Evolutionary conservation across 371 early-diverging fungal genomes (phyloP).

Genomic region (Rhizopus arrhizus): DNA sequence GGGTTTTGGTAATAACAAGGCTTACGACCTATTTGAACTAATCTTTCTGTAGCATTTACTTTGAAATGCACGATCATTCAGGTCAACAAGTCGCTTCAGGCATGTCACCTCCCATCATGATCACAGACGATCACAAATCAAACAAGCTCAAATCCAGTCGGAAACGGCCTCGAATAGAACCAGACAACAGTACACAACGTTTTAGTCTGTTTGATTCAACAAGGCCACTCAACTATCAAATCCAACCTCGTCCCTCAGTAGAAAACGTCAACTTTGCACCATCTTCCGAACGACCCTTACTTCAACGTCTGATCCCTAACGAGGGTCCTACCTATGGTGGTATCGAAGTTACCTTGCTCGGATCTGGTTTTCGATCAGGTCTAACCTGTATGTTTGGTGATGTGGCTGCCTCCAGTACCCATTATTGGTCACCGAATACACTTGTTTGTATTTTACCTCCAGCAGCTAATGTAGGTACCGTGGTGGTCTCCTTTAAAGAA

Average conservation of each 20-base stretch:
- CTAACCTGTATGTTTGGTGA: constrained; percentile 79
- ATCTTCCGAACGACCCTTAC: constrained; percentile 19
- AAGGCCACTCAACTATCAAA: constrained; percentile 13
- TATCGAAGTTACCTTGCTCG: constrained; percentile 73
- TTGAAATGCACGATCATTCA: constrained; percentile 73
- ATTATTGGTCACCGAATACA: constrained; percentile 71
- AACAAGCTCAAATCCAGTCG: constrained; percentile 65
- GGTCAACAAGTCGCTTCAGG: constrained; percentile 77
- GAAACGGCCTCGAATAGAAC: constrained; percentile 48
- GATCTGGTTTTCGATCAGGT: constrained; percentile 71
- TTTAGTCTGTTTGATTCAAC: constrained; percentile 4
- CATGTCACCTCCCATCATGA: constrained; percentile 91
- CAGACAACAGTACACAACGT: neutral
- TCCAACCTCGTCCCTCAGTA: constrained; percentile 24
- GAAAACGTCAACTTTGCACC: neutral
- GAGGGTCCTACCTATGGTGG: constrained; percentile 85
- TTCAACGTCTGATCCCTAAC: constrained; percentile 68
- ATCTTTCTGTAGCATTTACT: constrained; percentile 57
- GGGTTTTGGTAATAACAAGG: constrained; percentile 68
- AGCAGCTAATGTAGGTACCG: constrained; percentile 69
- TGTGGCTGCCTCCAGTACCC: constrained; percentile 63
- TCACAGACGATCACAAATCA: constrained; percentile 96
- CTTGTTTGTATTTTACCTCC: constrained; percentile 83
- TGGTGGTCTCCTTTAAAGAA: constrained; percentile 69
- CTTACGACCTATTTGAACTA: neutral